Evolutionary conservation across 768 basidiomycete genomes (phyloP), one percentile per base, ranked within the genome.

Genomic region (Russula abietina): DNA sequence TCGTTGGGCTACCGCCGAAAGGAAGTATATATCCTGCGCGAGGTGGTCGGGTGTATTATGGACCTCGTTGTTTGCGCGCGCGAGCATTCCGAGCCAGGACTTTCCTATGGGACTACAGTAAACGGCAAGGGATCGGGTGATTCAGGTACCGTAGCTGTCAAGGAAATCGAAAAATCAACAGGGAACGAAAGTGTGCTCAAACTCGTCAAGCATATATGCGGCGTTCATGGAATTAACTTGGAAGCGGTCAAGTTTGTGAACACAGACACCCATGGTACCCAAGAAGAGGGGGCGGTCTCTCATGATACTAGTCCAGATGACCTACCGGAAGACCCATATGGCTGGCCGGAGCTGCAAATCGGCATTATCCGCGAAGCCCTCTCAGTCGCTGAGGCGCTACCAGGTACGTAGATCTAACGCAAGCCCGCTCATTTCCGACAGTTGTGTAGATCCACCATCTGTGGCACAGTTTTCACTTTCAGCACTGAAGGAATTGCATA

Each of bases 291-390:
- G 7, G 54, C 26, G 6, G 52, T 41, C 4, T 24, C 55, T 12
- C 64, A 69, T 28, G 57, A 80, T 59, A 77, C 79, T 52, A 80
- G 81, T 57, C 74, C 75, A 0, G 62, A 76, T 10, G 75, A 76
- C 38, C 73, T 75, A 22, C 71, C 75, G 33, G 76, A 74, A 28
- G 83, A 85, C 65, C 74, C 81, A 5, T 91, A 86, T 71, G 97
- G 97, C 4, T 98, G 96, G 96, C 88, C 94, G 3, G 92, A 94
- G 72, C 77, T 99, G 45, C 96, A 97, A 76, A 83, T 98, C 19
- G 93, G 93, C 26, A 85, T 95, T n/a, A 80, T 98, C 24, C 83
- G 93, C 41, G 97, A 98, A 72, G 92, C 93, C 0, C 86, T 98
- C 24, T 87, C 89, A 0, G 86, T 98, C 3, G 91, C 93, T 1